Conservation (phyloP, 1,284 basidiomycete genomes). For the Cutaneotrichosporon sp. region DNA sequence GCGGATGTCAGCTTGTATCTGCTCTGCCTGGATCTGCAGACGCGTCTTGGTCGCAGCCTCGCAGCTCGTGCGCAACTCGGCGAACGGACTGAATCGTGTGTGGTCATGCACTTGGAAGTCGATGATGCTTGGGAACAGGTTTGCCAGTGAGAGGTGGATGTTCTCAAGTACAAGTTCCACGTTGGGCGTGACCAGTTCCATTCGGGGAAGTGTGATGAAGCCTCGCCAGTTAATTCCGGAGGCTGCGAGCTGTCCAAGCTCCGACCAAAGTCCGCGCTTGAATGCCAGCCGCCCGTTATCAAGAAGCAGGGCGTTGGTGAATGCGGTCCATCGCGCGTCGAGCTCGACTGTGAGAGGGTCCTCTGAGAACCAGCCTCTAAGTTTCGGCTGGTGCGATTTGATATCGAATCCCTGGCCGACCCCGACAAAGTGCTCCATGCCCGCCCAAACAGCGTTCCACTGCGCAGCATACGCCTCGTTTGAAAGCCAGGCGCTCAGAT, state of each 20-base stretch:
- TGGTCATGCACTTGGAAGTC: slow-evolving; percentile 13
- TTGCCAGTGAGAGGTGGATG: slow-evolving; percentile 18
- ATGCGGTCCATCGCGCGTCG: background rate
- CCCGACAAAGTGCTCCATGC: slow-evolving; percentile 13
- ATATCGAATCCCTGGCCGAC: background rate
- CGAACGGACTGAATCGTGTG: slow-evolving; percentile 17
- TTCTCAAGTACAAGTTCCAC: slow-evolving; percentile 25
- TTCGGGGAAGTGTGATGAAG: slow-evolving; percentile 19
- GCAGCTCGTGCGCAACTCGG: slow-evolving; percentile 6
- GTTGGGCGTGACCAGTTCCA: slow-evolving; percentile 15
- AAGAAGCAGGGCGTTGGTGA: slow-evolving; percentile 4
- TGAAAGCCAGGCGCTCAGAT: slow-evolving; percentile 5
- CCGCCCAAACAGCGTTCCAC: slow-evolving; percentile 18
- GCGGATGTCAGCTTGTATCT: slow-evolving; percentile 23
- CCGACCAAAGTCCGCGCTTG: slow-evolving; percentile 21
- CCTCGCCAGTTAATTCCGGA: slow-evolving; percentile 12
- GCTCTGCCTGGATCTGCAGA: slow-evolving; percentile 2
- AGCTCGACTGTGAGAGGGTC: slow-evolving; percentile 19
- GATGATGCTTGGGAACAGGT: slow-evolving; percentile 19
- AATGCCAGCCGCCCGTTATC: background rate
- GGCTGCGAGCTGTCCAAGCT: slow-evolving; percentile 8
- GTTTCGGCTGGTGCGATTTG: background rate
- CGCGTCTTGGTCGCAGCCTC: background rate
- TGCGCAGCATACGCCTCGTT: slow-evolving; percentile 20
- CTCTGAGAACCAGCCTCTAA: slow-evolving; percentile 12